These are phyloP conservation scores for Corynascus novoguineensis DNA, from an alignment of 495 filamentous ascomycete genomes.

Conservation along the genomic window DNA sequence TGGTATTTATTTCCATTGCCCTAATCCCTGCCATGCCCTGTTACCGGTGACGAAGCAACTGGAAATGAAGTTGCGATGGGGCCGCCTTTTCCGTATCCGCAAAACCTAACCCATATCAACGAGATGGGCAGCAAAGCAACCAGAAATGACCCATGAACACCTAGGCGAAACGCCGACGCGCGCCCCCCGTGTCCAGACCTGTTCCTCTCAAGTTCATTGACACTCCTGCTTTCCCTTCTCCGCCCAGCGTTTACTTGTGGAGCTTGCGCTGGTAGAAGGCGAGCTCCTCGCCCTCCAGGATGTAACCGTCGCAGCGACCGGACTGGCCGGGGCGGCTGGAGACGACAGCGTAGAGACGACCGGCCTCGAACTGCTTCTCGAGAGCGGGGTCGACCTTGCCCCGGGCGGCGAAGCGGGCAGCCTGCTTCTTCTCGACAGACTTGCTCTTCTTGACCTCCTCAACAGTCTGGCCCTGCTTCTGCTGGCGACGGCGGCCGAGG, in stretches of 20 bases:
- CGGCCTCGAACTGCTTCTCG: slow-evolving; percentile 98
- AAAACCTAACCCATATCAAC: slow-evolving; percentile 13
- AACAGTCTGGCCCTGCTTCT: slow-evolving; percentile 57
- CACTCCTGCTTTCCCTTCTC: neutral
- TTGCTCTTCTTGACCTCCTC: slow-evolving; percentile 85
- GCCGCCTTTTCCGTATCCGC: slow-evolving; percentile 11
- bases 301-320: slow-evolving; percentile 92
- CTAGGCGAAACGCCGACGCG: slow-evolving; percentile 29
- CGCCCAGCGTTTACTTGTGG: slow-evolving; percentile 67
- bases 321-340: slow-evolving; percentile 92
- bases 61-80: slow-evolving; percentile 24
- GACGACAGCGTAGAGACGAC: slow-evolving; percentile 90
- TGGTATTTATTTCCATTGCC: slow-evolving; percentile 35
- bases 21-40: slow-evolving; percentile 30
- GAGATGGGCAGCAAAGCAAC: slow-evolving; percentile 18
- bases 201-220: slow-evolving; percentile 5
- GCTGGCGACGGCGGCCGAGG: slow-evolving; percentile 85
- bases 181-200: slow-evolving; percentile 17
- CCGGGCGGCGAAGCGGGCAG: slow-evolving; percentile 64
- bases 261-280: slow-evolving; percentile 99
- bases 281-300: slow-evolving; percentile 98
- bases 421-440: slow-evolving; percentile 92
- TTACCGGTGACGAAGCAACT: slow-evolving; percentile 29
- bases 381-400: slow-evolving; percentile 91
- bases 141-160: slow-evolving; percentile 31